These are phyloP conservation scores for Penicillium parvum DNA, from an alignment of 495 filamentous ascomycete species.

Conservation along the genomic window DNA sequence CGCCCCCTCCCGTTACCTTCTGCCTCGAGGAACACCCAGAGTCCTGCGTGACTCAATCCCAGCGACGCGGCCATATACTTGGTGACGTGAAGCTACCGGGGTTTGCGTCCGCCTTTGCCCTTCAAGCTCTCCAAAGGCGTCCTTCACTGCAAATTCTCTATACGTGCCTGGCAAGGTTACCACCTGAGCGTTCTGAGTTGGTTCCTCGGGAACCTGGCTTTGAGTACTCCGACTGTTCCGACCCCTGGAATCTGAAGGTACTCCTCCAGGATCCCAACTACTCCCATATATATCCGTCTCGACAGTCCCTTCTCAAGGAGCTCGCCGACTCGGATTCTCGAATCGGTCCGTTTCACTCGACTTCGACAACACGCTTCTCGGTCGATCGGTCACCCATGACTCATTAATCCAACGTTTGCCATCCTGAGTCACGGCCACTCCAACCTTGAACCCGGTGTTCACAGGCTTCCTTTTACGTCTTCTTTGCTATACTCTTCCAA, in stretches of 20 bases:
- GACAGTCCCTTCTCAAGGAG: slow-evolving; percentile 4
- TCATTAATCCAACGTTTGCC: slow-evolving; percentile 34
- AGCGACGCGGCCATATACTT: not conserved
- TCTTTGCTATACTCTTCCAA: slow-evolving; percentile 29
- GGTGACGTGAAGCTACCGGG: slow-evolving; percentile 3
- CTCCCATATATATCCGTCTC: not conserved
- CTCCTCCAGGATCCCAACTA: slow-evolving; percentile 27
- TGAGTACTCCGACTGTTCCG: slow-evolving; percentile 37
- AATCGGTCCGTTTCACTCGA: slow-evolving; percentile 4
- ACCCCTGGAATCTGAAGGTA: slow-evolving; percentile 35
- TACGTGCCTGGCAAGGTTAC: slow-evolving; percentile 19
- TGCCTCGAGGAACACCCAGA: not conserved
- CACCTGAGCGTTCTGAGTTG: slow-evolving; percentile 26
- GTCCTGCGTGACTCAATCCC: slow-evolving; percentile 1
- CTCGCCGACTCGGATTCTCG: slow-evolving; percentile 1
- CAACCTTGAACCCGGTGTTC: slow-evolving; percentile 43
- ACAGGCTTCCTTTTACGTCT: slow-evolving; percentile 29
- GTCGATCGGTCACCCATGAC: slow-evolving; percentile 31
- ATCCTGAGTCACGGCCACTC: slow-evolving; percentile 33
- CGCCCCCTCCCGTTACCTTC: not conserved
- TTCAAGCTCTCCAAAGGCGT: slow-evolving; percentile 8
- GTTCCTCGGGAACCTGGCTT: slow-evolving; percentile 33
- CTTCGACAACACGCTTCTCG: not conserved
- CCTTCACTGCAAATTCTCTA: slow-evolving; percentile 10
- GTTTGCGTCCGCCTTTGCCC: slow-evolving; percentile 10